Percentiles rank a stretch among this genome's conserved stretches.
These are phyloP conservation scores for Monosiga brevicollis DNA, from an alignment of 78 protist species.

Conservation along the genomic window DNA sequence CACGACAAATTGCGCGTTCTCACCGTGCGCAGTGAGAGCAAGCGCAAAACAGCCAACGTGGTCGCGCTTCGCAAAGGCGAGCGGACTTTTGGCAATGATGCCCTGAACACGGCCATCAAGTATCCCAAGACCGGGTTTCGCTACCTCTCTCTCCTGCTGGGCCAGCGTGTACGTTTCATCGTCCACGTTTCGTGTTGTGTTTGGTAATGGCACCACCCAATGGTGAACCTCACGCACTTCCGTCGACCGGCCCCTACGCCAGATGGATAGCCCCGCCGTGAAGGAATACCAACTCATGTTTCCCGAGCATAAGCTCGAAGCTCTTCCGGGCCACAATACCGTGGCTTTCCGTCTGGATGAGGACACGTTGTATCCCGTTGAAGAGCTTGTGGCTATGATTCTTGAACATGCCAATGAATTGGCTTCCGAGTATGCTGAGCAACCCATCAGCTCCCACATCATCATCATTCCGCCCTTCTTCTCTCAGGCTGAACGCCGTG, in stretches of 20 bases:
- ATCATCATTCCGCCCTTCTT: conserved; percentile 56
- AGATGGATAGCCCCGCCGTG: background rate
- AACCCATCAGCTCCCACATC: conserved; percentile 25
- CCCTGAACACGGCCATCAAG: conserved; percentile 9
- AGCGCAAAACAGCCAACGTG: conserved; percentile 46
- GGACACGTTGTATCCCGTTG: background rate
- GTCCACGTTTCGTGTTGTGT: background rate
- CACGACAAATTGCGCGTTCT: too few species aligned
- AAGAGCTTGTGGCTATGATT: conserved; percentile 41
- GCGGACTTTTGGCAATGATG: conserved; percentile 47
- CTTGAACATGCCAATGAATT: conserved; percentile 12
- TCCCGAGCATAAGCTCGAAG: background rate
- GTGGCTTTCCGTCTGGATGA: background rate
- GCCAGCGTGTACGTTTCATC: conserved; percentile 24
- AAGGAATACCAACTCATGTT: background rate
- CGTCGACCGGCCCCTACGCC: background rate
- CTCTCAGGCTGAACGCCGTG: conserved; percentile 51
- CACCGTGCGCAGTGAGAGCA: conserved; percentile 56
- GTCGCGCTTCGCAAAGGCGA: conserved; percentile 54
- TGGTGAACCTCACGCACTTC: background rate
- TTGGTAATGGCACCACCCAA: background rate
- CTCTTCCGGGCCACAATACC: background rate
- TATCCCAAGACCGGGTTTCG: background rate
- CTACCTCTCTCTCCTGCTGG: conserved; percentile 21
- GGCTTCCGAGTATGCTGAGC: conserved; percentile 17